Conservation (phyloP, 2,329 filamentous ascomycete species). For the Microthyrium microscopicum region DNA sequence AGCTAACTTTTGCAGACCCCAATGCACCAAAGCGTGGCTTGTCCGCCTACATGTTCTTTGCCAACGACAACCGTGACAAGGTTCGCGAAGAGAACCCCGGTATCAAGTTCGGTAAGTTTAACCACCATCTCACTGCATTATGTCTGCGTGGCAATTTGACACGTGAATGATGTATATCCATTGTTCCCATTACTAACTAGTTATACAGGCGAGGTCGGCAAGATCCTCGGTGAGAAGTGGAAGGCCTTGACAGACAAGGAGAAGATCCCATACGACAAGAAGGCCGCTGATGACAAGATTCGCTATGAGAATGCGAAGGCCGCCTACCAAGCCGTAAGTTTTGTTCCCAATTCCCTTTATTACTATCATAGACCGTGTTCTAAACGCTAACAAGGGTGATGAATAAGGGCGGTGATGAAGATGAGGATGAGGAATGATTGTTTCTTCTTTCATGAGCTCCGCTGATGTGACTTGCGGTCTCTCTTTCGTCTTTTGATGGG, state of each 20-base stretch:
- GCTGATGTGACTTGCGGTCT: too few species aligned
- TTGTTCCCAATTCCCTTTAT: too few species aligned
- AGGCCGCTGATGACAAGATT: slow-evolving; percentile 97
- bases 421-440: too few species aligned
- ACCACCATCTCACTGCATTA: slow-evolving; percentile 1
- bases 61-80: slow-evolving; percentile 97
- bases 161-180: not conserved
- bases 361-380: too few species aligned
- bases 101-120: slow-evolving; percentile 70
- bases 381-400: too few species aligned
- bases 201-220: slow-evolving; percentile 71
- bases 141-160: not conserved
- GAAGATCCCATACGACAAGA: slow-evolving; percentile 84
- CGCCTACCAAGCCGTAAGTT: slow-evolving; percentile 60
- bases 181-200: slow-evolving; percentile 12
- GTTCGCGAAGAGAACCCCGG: slow-evolving; percentile 97
- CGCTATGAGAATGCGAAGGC: slow-evolving; percentile 97
- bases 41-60: slow-evolving; percentile 99
- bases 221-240: slow-evolving; percentile 96
- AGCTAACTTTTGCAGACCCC: slow-evolving; percentile 45
- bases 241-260: slow-evolving; percentile 92
- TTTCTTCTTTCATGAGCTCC: too few species aligned
- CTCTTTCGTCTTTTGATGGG: too few species aligned
- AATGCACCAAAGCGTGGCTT: slow-evolving; percentile 99
- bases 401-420: too few species aligned